Evolutionary conservation across 345 rosid species (phyloP).

Genomic region (Excoecaria agallocha): DNA sequence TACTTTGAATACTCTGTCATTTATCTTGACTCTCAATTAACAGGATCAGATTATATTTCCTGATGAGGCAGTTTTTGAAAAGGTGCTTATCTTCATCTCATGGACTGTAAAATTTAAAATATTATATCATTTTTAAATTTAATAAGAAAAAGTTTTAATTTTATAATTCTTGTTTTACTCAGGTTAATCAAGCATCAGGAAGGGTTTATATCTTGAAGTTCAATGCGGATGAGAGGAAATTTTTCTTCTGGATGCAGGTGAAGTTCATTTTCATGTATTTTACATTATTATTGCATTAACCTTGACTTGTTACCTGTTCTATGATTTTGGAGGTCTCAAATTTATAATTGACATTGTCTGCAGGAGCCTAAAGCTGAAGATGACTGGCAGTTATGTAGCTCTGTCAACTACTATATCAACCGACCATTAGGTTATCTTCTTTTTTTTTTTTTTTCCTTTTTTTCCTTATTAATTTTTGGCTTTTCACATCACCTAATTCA

Average conservation of each 20-base stretch:
- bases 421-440: constrained; percentile 60
- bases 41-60: constrained; percentile 96
- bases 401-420: constrained; percentile 68
- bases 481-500: neutral
- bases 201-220: constrained; percentile 89
- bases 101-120: neutral
- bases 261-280: constrained; percentile 8
- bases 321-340: constrained; percentile 6
- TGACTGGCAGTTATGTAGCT: constrained; percentile 61
- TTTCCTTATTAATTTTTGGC: neutral
- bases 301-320: neutral
- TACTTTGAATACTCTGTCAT: neutral
- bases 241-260: constrained; percentile 97
- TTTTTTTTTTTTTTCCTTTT: neutral
- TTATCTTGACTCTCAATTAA: constrained; percentile 51
- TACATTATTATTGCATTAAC: neutral
- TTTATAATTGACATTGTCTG: constrained; percentile 6
- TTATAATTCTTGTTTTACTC: constrained; percentile 19
- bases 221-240: constrained; percentile 78
- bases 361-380: constrained; percentile 82
- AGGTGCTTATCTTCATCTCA: constrained; percentile 41
- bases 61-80: constrained; percentile 91
- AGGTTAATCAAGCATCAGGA: constrained; percentile 87
- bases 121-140: neutral
- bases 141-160: constrained; percentile 5